A percentile compares a stretch with the other conserved stretches of the same genome.
Evolutionary conservation across 192 early-diverging fungal species (phyloP).

Genomic region (Blastocladiella britannica): DNA sequence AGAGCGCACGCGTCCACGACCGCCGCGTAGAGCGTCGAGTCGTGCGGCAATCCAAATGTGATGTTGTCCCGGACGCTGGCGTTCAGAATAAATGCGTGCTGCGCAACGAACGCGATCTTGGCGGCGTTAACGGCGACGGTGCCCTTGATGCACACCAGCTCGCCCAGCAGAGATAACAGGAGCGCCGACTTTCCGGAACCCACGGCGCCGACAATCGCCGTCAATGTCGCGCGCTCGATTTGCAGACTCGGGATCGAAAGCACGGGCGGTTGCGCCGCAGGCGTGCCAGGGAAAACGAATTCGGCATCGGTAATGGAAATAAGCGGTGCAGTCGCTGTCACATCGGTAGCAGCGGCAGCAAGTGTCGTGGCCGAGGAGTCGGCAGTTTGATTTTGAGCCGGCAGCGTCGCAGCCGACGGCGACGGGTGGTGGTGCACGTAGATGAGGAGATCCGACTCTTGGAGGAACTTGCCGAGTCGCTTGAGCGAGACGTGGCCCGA

Average conservation of each 20-base stretch:
- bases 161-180: slow-evolving; percentile 63
- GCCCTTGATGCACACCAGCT: slow-evolving; percentile 42
- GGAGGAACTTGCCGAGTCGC: slow-evolving; percentile 16
- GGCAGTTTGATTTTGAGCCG: no score
- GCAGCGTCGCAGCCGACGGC: no score
- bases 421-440: slow-evolving; percentile 8
- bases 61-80: slow-evolving; percentile 53
- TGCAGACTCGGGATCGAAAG: no score
- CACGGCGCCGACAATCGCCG: slow-evolving; percentile 31
- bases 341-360: no score
- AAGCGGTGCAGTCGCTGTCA: no score
- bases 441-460: slow-evolving; percentile 15
- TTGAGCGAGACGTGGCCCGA: slow-evolving; percentile 14
- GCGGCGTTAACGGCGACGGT: slow-evolving; percentile 36
- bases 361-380: no score
- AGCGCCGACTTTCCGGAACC: slow-evolving; percentile 71
- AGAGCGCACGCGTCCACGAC: slow-evolving; percentile 38
- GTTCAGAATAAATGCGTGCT: slow-evolving; percentile 39
- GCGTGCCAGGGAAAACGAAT: no score
- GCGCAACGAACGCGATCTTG: slow-evolving; percentile 21
- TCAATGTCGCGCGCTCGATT: slow-evolving; percentile 16
- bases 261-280: no score
- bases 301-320: no score
- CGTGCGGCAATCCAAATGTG: slow-evolving; percentile 32
- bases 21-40: slow-evolving; percentile 26